Percentiles rank a stretch among this genome's conserved stretches.
These are phyloP conservation scores for Boletus sensibilis DNA, from an alignment of 768 basidiomycete species.

Conservation along the genomic window DNA sequence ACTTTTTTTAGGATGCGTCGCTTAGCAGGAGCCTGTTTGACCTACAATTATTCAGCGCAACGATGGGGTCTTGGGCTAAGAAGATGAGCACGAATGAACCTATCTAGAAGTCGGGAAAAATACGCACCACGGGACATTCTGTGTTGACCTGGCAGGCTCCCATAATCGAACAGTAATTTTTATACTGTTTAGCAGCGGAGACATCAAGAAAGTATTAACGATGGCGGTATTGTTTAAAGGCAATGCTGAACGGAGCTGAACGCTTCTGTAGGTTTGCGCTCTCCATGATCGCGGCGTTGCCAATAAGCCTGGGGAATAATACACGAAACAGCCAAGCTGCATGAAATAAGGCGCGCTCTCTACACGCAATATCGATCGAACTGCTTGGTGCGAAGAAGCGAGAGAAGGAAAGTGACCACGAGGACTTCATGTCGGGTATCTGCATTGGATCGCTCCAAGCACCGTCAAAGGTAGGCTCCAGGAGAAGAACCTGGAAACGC, in stretches of 20 bases:
- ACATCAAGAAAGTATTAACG: slow-evolving; percentile 22
- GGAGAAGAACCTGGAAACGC: slow-evolving; percentile 24
- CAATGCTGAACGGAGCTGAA: slow-evolving; percentile 31
- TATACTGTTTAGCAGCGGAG: slow-evolving; percentile 28
- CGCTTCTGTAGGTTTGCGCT: slow-evolving; percentile 21
- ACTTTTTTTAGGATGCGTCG: background rate
- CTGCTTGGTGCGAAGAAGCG: slow-evolving; percentile 33
- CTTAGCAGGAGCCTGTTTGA: background rate
- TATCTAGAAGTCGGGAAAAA: background rate
- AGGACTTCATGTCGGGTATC: slow-evolving; percentile 40
- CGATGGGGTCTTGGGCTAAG: slow-evolving; percentile 30
- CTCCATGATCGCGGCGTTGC: slow-evolving; percentile 32
- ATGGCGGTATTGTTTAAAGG: slow-evolving; percentile 26
- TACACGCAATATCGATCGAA: slow-evolving; percentile 36
- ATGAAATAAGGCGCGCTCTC: slow-evolving; percentile 33
- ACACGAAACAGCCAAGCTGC: slow-evolving; percentile 30
- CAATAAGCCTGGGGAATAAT: slow-evolving; percentile 25
- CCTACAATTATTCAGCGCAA: slow-evolving; percentile 44
- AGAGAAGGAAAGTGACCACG: slow-evolving; percentile 31
- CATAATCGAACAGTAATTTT: slow-evolving; percentile 22
- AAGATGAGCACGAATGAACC: slow-evolving; percentile 13
- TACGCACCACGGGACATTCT: slow-evolving; percentile 25
- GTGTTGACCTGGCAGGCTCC: slow-evolving; percentile 11
- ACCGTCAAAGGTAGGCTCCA: slow-evolving; percentile 23
- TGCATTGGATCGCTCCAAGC: slow-evolving; percentile 35